phyloP scores from a whole-genome alignment of 106 monocot species.

The Apostasia ramifera region DNA sequence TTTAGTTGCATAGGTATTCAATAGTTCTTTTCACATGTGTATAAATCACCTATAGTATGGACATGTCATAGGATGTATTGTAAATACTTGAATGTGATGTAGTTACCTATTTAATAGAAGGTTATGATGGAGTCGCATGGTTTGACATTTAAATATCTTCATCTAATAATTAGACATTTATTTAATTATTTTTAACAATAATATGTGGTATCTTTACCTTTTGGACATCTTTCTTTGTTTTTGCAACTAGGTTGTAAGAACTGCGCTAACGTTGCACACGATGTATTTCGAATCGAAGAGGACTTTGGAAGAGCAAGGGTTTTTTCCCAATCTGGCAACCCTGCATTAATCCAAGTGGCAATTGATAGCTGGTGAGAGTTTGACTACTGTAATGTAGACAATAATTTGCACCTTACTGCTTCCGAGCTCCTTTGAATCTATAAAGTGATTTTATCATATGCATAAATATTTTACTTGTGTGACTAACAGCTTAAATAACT shows the following conservation, averaged over 20 bases:
- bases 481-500: too few relatives aligned
- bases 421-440: too few relatives aligned
- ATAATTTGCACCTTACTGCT: too few relatives aligned
- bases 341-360: constrained; percentile 67
- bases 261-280: constrained; percentile 79
- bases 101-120: too few relatives aligned
- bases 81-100: too few relatives aligned
- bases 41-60: too few relatives aligned
- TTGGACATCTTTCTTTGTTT: neutral
- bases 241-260: constrained; percentile 79
- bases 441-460: too few relatives aligned
- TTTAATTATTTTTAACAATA: neutral
- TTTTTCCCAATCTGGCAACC: constrained; percentile 61
- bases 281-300: constrained; percentile 82
- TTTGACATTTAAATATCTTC: neutral
- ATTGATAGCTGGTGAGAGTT: constrained; percentile 88
- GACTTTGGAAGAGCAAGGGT: constrained; percentile 95
- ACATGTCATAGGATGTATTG: too few relatives aligned
- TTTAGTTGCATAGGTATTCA: constrained; percentile 94
- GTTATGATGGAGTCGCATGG: neutral
- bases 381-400: neutral
- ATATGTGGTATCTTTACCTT: neutral
- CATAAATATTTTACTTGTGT: neutral
- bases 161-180: neutral
- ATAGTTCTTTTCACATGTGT: too few relatives aligned